These are phyloP conservation scores for Paratrypanosoma confusum DNA, from an alignment of 208 protist genomes.

Conservation along the genomic window DNA sequence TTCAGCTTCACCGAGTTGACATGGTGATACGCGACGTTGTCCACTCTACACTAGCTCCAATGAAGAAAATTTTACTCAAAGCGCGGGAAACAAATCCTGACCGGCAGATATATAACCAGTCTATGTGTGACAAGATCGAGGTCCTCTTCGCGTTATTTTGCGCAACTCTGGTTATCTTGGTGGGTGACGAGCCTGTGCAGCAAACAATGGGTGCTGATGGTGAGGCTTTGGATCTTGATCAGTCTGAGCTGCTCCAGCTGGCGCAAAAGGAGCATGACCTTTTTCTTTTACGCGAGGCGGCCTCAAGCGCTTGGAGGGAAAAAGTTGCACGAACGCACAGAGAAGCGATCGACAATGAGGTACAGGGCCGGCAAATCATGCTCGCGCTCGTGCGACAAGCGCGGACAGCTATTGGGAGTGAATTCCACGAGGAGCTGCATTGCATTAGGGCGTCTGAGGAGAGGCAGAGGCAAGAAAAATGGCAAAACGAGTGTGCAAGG, in stretches of 20 bases:
- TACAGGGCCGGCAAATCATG: too few species aligned
- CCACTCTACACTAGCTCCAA: too few species aligned
- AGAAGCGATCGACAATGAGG: too few species aligned
- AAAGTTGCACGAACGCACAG: too few species aligned
- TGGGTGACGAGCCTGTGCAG: neutral
- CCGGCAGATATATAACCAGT: conserved; percentile 82
- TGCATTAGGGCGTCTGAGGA: too few species aligned
- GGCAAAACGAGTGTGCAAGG: conserved; percentile 30
- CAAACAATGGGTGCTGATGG: neutral
- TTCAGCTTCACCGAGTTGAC: too few species aligned
- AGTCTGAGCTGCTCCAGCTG: neutral
- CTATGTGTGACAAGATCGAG: conserved; percentile 79
- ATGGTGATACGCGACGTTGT: too few species aligned
- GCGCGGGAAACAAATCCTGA: conserved; percentile 69
- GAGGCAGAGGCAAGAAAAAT: too few species aligned
- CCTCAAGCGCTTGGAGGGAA: neutral
- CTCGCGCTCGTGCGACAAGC: too few species aligned
- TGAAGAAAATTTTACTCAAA: conserved; percentile 59
- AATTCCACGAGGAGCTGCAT: too few species aligned
- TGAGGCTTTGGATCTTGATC: neutral
- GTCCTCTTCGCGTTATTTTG: conserved; percentile 40
- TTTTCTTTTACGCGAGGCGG: neutral
- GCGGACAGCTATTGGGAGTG: too few species aligned
- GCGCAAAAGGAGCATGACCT: neutral
- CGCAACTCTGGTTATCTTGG: neutral